These are phyloP conservation scores for Quercus phellos DNA, from an alignment of 331 rosid species.

Conservation along the genomic window DNA sequence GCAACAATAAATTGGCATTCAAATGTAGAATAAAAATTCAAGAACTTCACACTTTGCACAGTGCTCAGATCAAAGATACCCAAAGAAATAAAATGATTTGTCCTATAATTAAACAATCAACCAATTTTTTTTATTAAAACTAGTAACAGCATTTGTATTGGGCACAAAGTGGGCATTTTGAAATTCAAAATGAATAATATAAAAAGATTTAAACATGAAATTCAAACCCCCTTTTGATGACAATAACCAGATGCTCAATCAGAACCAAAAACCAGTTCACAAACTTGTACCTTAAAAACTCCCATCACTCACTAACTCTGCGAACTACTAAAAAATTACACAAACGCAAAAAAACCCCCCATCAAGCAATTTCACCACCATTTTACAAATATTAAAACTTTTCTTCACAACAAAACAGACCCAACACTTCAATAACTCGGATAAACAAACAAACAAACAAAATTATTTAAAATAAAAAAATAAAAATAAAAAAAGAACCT, in stretches of 20 bases:
- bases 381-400: not conserved
- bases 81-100: not conserved
- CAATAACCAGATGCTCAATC: not conserved
- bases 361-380: not conserved
- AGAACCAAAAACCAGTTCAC: not conserved
- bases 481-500: conserved; percentile 49
- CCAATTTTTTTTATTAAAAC: not conserved
- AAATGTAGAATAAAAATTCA: too few species aligned
- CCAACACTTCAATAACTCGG: not conserved
- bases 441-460: too few species aligned
- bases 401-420: not conserved
- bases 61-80: not conserved
- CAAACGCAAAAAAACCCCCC: not conserved
- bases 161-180: not conserved
- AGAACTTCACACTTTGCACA: too few species aligned
- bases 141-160: not conserved
- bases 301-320: not conserved
- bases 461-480: not conserved
- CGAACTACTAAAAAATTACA: not conserved
- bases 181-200: not conserved
- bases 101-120: not conserved
- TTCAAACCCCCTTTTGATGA: not conserved
- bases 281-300: not conserved
- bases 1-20: too few species aligned
- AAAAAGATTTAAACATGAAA: not conserved